Evolutionary conservation across 2,329 filamentous ascomycete species (phyloP), one percentile per base, ranked within the genome.

Genomic region (Aureobasidium pullulans): DNA sequence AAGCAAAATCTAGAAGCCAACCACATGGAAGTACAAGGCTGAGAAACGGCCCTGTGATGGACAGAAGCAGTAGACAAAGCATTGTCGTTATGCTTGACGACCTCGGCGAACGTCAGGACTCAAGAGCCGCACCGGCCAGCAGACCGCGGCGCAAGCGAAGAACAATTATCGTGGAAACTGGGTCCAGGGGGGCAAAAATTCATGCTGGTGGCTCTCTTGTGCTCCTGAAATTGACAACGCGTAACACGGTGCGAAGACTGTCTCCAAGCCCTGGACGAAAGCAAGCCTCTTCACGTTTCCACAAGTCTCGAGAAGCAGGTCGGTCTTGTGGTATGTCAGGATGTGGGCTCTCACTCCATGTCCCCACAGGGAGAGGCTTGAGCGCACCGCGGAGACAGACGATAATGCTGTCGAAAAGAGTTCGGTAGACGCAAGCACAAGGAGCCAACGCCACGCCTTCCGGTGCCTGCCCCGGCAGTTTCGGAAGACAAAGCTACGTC

Each of bases 201-300:
- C 28, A 42, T 42, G 47, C 15, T 15, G 15, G 49, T 36, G n/a
- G n/a, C 6, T 32, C 19, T 43, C 19, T 43, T 42, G 29, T 28
- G 39, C 37, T 43, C 39, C 29, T 42, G 50, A 54, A 34, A 19
- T 43, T 54, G 50, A 36, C 50, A 54, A 43, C 37, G 50, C 50
- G 50, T 54, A 34, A 54, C 15, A 32, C 37, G 34, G 15, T 42
- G 37, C 15, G 50, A 19, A 31, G 29, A 34, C 11, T 10, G 31
- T 13, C n/a, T 54, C 16, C 28, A 42, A 43, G 23, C 39, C 6
- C n/a, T 43, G 34, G 16, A 16, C 16, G 37, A 32, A 8, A 31
- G 36, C 37, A 4, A 6, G 23, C 23, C 19, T 29, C 29, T 16
- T 16, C 10, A 52, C 10, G 49, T 32, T 7, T 54, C 28, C 37